A percentile compares a stretch with the other conserved stretches of the same genome.
phyloP scores from a whole-genome alignment of 75 land plant genomes.

The Pinus taeda region DNA sequence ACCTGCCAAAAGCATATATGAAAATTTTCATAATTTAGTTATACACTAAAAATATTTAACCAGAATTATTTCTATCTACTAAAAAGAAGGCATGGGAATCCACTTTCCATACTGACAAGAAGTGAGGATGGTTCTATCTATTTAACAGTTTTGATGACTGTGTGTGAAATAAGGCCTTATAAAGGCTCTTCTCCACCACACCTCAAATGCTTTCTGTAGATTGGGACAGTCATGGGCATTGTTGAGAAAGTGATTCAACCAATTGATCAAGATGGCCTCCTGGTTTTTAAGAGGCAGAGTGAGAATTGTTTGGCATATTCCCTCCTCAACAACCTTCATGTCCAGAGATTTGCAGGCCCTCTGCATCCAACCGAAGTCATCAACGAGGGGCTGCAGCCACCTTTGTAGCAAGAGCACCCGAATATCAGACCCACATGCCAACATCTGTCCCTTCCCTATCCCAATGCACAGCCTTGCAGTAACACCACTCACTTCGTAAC shows the following conservation, averaged over 20 bases:
- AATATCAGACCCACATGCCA: slow-evolving; percentile 55
- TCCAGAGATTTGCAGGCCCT: slow-evolving; percentile 77
- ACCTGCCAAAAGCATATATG: too few relatives aligned
- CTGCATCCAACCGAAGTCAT: slow-evolving; percentile 80
- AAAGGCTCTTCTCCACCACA: slow-evolving; percentile 91
- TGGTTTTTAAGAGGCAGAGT: slow-evolving; percentile 79
- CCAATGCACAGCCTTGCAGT: slow-evolving; percentile 84
- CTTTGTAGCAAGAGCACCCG: slow-evolving; percentile 50
- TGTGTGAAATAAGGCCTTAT: slow-evolving; percentile 49
- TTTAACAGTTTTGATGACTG: too few relatives aligned
- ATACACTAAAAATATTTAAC: too few relatives aligned
- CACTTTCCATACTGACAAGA: too few relatives aligned
- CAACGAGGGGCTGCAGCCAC: slow-evolving; percentile 72
- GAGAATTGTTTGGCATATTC: slow-evolving; percentile 76
- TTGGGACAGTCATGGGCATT: slow-evolving; percentile 80
- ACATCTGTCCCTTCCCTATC: slow-evolving; percentile 77
- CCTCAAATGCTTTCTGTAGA: slow-evolving; percentile 82
- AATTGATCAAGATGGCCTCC: slow-evolving; percentile 66
- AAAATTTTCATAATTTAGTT: too few relatives aligned
- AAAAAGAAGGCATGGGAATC: too few relatives aligned
- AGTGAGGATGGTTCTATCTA: too few relatives aligned
- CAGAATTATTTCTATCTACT: too few relatives aligned
- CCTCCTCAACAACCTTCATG: slow-evolving; percentile 76
- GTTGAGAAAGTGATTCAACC: slow-evolving; percentile 68
- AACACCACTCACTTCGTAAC: slow-evolving; percentile 69